Base-by-base conservation (phyloP, 768 basidiomycete species). In the Peribolospora kevripleyi region DNA sequence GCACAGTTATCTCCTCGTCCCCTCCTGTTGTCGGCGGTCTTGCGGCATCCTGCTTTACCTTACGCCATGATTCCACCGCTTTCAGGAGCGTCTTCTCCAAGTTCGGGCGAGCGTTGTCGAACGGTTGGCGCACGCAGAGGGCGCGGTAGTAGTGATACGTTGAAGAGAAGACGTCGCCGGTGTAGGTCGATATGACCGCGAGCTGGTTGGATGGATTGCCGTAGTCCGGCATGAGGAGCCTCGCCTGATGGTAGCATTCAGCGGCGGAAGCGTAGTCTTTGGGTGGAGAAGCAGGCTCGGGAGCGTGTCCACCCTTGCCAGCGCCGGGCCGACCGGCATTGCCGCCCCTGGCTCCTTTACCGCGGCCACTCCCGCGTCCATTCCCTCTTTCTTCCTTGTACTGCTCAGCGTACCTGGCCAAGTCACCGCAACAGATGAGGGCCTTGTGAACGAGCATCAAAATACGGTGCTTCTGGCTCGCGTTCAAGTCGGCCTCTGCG, bases 191-290 rank as follows among this genome's bases (percentile, higher is more conserved):
- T 41, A 95, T 75, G 57, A 95, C 90, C 4, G 91, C 93, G 14
- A 97, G 77, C 67, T 97, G 93, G 65, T 97, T 91, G 14, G 82
- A 91, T 0, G 93, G 77, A 63, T 95, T 90, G 6, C 69, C 93
- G 60, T 91, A 84, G 54, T 81, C 73, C 0, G 93, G 91, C 5
- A 83, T 70, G 7, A 98, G 73, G 40, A 79, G 64, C 46, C 81
- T 74, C 2, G 93, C 90, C 58, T 84, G 81, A 50, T 84, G 79
- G 66, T 95, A 98, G 65, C 79, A 84, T 51, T 76, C 75, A 13
- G 76, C 76, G 1, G 85, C 84, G 62, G 75, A 79, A 48, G 77
- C 73, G 64, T 80, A 87, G 59, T 80, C 80, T 59, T 79, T 72
- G 40, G 75, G 72, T 75, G 37, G 76, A 72, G 42, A 73, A 25